phyloP scores from a whole-genome alignment of 345 rosid species.

The Citrus hindsii region DNA sequence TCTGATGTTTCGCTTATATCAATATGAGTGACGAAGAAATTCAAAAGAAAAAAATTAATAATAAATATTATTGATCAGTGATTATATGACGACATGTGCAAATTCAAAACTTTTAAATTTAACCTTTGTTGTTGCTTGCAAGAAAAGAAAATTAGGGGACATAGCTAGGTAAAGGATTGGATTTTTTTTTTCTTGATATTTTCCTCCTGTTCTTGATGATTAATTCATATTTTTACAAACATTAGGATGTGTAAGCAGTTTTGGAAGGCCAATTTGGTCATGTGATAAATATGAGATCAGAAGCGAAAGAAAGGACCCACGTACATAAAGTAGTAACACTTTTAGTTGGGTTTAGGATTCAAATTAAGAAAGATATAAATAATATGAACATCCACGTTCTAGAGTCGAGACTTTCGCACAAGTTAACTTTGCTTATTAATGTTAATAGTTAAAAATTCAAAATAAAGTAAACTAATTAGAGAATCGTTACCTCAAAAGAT shows the following conservation, averaged over 20 bases:
- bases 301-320: not conserved
- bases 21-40: too few relatives aligned
- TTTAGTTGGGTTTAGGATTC: not conserved
- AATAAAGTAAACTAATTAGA: not conserved
- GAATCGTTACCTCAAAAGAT: constrained; percentile 11
- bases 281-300: not conserved
- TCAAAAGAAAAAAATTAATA: not conserved
- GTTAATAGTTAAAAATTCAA: not conserved
- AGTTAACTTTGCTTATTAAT: constrained; percentile 13
- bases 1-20: too few relatives aligned
- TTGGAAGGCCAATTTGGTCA: not conserved
- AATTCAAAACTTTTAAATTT: not conserved
- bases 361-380: not conserved
- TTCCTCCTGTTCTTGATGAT: too few relatives aligned
- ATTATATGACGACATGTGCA: not conserved
- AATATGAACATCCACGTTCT: not conserved
- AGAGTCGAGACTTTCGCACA: not conserved
- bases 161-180: not conserved
- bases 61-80: too few relatives aligned
- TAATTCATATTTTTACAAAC: not conserved
- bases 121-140: not conserved
- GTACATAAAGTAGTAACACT: not conserved
- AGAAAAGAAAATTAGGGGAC: not conserved
- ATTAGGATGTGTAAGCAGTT: not conserved
- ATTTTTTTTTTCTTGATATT: too few relatives aligned